Conservation (phyloP, 805 yeast genomes). For the Jamesozyma jinghongensis region DNA sequence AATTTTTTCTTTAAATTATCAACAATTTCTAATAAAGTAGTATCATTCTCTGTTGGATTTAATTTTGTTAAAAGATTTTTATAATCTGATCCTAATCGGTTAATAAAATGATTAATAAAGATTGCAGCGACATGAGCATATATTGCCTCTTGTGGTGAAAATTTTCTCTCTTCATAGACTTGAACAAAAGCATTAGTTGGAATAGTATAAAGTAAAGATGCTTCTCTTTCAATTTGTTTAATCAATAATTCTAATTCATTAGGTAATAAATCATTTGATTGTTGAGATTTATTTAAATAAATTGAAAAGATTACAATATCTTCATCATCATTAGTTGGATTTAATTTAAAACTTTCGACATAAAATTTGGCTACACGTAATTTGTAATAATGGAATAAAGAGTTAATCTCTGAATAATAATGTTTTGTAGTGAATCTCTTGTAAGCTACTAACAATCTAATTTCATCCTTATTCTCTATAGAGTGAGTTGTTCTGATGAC, state of each 20-base stretch:
- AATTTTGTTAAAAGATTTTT: conserved; percentile 56
- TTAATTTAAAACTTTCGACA: conserved; percentile 69
- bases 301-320: conserved; percentile 81
- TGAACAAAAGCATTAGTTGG: conserved; percentile 78
- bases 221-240: conserved; percentile 87
- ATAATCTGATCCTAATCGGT: conserved; percentile 88
- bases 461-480: conserved; percentile 70
- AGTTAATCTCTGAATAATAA: conserved; percentile 77
- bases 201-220: conserved; percentile 81
- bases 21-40: conserved; percentile 62
- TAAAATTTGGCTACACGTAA: conserved; percentile 79
- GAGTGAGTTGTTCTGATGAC: conserved; percentile 75
- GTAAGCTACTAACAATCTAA: conserved; percentile 81
- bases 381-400: conserved; percentile 82
- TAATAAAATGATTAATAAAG: conserved; percentile 88
- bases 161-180: conserved; percentile 60
- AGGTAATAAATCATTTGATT: conserved; percentile 31
- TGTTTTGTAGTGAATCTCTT: conserved; percentile 77
- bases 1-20: conserved; percentile 77
- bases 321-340: conserved; percentile 43
- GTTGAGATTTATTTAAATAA: conserved; percentile 61
- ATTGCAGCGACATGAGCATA: conserved; percentile 91
- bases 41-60: conserved; percentile 49
- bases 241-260: conserved; percentile 53
- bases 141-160: conserved; percentile 88